These are phyloP conservation scores for Zizania latifolia DNA, from an alignment of 176 grass and related monocot species.

Conservation along the genomic window DNA sequence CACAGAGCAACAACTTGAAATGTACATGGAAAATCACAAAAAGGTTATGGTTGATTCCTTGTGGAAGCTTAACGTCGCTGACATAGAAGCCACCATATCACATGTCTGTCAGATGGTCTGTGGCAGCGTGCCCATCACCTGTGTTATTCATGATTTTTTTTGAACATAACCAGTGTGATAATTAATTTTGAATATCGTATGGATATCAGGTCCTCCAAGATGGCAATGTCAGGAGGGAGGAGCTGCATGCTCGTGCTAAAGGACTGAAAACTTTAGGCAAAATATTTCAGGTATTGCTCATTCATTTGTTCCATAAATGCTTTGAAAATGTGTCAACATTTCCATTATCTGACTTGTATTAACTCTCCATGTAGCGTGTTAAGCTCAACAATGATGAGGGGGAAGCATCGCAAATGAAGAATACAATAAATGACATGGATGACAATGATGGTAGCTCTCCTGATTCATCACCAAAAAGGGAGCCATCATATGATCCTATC, in stretches of 20 bases:
- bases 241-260: conserved; percentile 79
- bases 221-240: conserved; percentile 59
- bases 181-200: conserved; percentile 17
- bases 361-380: conserved; percentile 44
- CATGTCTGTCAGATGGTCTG: conserved; percentile 95
- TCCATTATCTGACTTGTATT: conserved; percentile 26
- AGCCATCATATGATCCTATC: conserved; percentile 37
- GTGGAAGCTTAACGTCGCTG: conserved; percentile 99
- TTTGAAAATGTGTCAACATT: not conserved
- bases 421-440: conserved; percentile 56
- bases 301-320: not conserved
- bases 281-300: conserved; percentile 78
- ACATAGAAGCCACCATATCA: conserved; percentile 90
- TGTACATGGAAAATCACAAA: conserved; percentile 82
- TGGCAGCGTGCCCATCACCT: conserved; percentile 26
- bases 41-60: conserved; percentile 93
- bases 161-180: not conserved
- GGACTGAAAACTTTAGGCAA: conserved; percentile 92
- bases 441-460: conserved; percentile 65
- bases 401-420: conserved; percentile 48
- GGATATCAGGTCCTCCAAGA: conserved; percentile 81
- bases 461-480: conserved; percentile 64
- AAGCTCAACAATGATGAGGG: conserved; percentile 53
- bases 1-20: conserved; percentile 74
- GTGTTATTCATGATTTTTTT: not conserved